Evolutionary conservation across 805 yeast species (phyloP).

Genomic region (Zygoascus ofunaensis): DNA sequence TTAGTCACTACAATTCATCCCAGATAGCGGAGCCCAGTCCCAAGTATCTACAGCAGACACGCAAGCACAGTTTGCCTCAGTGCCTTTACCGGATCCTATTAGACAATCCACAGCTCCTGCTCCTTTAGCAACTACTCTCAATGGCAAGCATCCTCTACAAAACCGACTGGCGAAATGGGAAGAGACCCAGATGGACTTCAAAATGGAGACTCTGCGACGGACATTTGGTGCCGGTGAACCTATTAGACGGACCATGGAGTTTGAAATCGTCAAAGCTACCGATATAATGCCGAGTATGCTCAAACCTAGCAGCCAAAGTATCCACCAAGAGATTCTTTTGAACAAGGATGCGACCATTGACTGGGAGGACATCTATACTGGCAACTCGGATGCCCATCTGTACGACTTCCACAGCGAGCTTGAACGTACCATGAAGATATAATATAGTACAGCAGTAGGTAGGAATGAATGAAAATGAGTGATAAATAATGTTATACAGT

Average conservation of each 20-base stretch:
- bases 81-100: constrained; percentile 49
- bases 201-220: constrained; percentile 70
- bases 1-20: constrained; percentile 11
- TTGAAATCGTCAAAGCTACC: constrained; percentile 57
- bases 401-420: constrained; percentile 64
- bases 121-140: constrained; percentile 34
- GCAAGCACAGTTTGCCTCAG: constrained; percentile 40
- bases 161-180: constrained; percentile 73
- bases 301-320: constrained; percentile 38
- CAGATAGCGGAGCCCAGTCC: constrained; percentile 6
- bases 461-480: background rate
- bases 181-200: constrained; percentile 54
- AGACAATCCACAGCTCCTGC: constrained; percentile 48
- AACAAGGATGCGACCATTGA: constrained; percentile 72
- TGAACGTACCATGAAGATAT: constrained; percentile 44
- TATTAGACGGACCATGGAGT: constrained; percentile 82
- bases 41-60: constrained; percentile 9
- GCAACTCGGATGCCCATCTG: constrained; percentile 7
- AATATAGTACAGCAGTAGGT: constrained; percentile 2
- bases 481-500: too few relatives aligned
- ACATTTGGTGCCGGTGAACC: constrained; percentile 92
- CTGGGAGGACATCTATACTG: constrained; percentile 88
- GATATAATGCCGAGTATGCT: constrained; percentile 58
- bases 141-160: constrained; percentile 68
- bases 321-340: constrained; percentile 70